Evolutionary conservation across 2,329 filamentous ascomycete genomes (phyloP).

Genomic region (Colletotrichum caudatum): DNA sequence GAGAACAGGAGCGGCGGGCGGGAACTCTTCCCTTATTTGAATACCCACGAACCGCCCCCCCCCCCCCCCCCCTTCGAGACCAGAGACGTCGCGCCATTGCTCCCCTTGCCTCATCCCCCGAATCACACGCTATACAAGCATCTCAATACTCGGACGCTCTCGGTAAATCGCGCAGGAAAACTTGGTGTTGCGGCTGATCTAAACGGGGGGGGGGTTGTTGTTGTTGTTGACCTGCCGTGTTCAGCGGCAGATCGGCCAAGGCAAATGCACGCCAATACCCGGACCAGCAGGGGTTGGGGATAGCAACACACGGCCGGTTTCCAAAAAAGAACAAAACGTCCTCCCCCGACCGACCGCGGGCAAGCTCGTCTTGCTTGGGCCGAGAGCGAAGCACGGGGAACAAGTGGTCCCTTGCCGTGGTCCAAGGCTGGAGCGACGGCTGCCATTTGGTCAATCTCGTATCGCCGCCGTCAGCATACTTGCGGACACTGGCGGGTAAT

Average conservation of each 20-base stretch:
- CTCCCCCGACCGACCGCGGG: no score
- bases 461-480: not conserved
- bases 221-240: conserved; percentile 2
- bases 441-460: not conserved
- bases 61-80: not conserved
- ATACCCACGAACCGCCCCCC: not conserved
- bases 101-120: not conserved
- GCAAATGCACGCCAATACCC: no score
- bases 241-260: not conserved
- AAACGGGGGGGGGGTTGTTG: no score
- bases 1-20: not conserved
- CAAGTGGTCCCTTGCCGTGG: not conserved
- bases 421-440: no score
- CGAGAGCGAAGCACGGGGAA: no score
- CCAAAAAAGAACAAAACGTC: no score
- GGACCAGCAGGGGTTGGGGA: not conserved
- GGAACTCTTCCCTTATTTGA: not conserved
- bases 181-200: not conserved
- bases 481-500: not conserved
- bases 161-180: not conserved
- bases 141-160: not conserved
- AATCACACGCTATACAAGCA: not conserved
- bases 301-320: not conserved
- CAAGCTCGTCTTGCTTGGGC: not conserved
- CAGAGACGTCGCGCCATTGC: not conserved